A percentile compares a stretch with the other conserved stretches of the same genome.
phyloP scores from a whole-genome alignment of 345 rosid species.

The Moringa oleifera region DNA sequence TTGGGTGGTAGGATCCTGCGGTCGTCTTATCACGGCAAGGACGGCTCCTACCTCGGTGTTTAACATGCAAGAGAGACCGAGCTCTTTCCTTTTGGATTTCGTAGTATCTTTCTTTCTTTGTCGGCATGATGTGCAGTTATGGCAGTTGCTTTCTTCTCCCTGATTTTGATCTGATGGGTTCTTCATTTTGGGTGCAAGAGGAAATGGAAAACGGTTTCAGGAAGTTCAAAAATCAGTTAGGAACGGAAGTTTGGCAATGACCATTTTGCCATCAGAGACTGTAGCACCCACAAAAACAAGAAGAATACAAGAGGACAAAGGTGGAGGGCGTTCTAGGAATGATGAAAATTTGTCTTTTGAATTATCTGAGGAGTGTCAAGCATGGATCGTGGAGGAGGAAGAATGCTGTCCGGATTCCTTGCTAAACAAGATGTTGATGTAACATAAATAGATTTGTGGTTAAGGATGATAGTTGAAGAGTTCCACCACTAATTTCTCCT shows the following conservation, averaged over 20 bases:
- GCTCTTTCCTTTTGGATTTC: slow-evolving; percentile 43
- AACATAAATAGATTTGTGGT: no score
- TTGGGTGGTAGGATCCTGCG: slow-evolving; percentile 26
- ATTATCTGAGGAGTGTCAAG: neutral
- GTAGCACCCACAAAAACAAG: neutral
- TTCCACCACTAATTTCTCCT: no score
- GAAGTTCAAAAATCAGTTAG: no score
- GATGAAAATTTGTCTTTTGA: no score
- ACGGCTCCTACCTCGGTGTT: slow-evolving; percentile 90
- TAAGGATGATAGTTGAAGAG: no score
- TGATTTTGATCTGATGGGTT: slow-evolving; percentile 2
- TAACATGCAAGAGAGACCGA: slow-evolving; percentile 81
- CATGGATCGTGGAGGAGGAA: neutral
- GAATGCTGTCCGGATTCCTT: neutral
- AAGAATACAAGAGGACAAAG: neutral
- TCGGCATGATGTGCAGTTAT: slow-evolving; percentile 6
- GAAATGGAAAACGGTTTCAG: neutral
- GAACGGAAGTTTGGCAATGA: neutral
- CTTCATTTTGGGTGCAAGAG: neutral
- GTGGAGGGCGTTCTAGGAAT: neutral
- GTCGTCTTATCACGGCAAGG: slow-evolving; percentile 74
- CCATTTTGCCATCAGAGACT: neutral
- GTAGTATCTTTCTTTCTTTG: slow-evolving; percentile 20
- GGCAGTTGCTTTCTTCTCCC: slow-evolving; percentile 12
- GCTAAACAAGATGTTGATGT: neutral